Percentiles rank a stretch among this genome's conserved stretches.
phyloP scores from a whole-genome alignment of 2,329 filamentous ascomycete species.

The Cercospora sesami region DNA sequence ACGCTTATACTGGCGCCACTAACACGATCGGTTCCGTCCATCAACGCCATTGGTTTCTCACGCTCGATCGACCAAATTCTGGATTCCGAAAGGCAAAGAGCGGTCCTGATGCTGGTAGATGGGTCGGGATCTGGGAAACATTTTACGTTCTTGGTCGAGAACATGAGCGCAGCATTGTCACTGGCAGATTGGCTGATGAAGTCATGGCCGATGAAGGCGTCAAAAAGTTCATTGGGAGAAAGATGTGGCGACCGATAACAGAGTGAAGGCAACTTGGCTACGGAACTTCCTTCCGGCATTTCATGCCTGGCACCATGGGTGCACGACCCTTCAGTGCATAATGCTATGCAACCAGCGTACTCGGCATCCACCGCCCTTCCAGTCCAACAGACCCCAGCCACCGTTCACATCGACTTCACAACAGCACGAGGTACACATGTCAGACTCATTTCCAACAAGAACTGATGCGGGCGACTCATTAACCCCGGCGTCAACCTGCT shows the following conservation, averaged over 20 bases:
- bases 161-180: slow-evolving; percentile 65
- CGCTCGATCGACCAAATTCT: slow-evolving; percentile 59
- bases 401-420: not conserved
- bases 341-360: not conserved
- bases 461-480: not conserved
- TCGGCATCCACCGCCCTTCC: not conserved
- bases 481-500: not conserved
- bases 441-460: not conserved
- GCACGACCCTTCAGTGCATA: not conserved
- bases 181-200: slow-evolving; percentile 59
- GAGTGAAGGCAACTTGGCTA: slow-evolving; percentile 29
- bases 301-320: not conserved
- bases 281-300: not conserved
- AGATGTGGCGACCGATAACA: slow-evolving; percentile 56
- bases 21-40: slow-evolving; percentile 68
- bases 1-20: slow-evolving; percentile 65
- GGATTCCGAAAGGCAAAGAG: slow-evolving; percentile 53
- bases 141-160: slow-evolving; percentile 64
- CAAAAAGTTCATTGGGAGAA: slow-evolving; percentile 56
- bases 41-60: slow-evolving; percentile 66
- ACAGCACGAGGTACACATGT: not conserved
- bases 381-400: not conserved
- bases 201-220: slow-evolving; percentile 64
- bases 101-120: slow-evolving; percentile 33
- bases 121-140: slow-evolving; percentile 51